A percentile compares a stretch with the other conserved stretches of the same genome.
These are phyloP conservation scores for Phanerochaete carnosa DNA, from an alignment of 768 basidiomycete genomes.

Conservation along the genomic window DNA sequence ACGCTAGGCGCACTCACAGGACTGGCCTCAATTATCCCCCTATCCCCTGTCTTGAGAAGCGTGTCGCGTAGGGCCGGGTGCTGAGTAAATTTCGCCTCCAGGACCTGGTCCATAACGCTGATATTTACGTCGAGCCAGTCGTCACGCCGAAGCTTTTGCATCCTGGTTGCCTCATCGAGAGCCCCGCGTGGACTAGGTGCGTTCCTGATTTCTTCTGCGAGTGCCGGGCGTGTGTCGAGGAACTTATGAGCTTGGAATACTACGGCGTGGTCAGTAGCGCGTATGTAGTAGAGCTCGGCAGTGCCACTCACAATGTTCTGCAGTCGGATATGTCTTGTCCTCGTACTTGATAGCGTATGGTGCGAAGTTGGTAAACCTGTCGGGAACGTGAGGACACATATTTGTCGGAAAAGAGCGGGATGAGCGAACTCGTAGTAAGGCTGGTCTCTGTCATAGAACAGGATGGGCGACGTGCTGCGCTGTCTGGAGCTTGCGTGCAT, in stretches of 20 bases:
- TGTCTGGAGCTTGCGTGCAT: too few species aligned
- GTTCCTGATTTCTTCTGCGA: constrained; percentile 68
- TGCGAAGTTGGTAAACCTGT: constrained; percentile 1
- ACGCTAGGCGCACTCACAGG: neutral
- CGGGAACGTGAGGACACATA: too few species aligned
- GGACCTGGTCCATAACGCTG: constrained; percentile 44
- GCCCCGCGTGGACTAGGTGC: constrained; percentile 62
- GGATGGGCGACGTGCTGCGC: too few species aligned
- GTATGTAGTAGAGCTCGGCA: neutral
- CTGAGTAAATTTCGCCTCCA: constrained; percentile 71
- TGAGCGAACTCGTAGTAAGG: constrained; percentile 7
- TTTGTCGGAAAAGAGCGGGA: neutral
- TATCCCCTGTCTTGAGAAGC: constrained; percentile 62
- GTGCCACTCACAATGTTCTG: neutral
- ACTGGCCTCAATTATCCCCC: constrained; percentile 64
- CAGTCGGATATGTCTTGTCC: neutral
- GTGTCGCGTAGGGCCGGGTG: constrained; percentile 56
- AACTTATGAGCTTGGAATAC: constrained; percentile 40
- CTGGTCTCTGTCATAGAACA: constrained; percentile 8
- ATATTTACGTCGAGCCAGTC: constrained; percentile 73
- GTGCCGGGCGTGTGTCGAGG: constrained; percentile 50
- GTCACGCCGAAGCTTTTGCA: constrained; percentile 54
- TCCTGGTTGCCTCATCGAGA: constrained; percentile 66
- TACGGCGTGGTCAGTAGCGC: neutral
- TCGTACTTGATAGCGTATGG: neutral